Conservation (phyloP, 345 rosid genomes). For the Brassica napus region Da-Ae NC_063439.1:23979501-23980000, state of each 20-base stretch:
- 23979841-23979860: not conserved
- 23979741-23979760: not conserved
- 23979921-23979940: not conserved
- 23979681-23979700: not conserved
- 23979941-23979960: not conserved
- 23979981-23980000: not conserved
- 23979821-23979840: not conserved
- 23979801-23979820: not conserved
- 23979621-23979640: not conserved
- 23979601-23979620: not conserved
- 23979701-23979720: not conserved
- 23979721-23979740: not conserved
- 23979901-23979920: not conserved
- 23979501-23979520: constrained; percentile 30
- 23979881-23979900: not conserved
- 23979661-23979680: not conserved
- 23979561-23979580: not conserved
- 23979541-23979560: constrained; percentile 8
- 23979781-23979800: not conserved
- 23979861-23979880: not conserved
- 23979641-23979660: not conserved
- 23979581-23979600: constrained; percentile 12
- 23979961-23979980: not conserved
- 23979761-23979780: not conserved
- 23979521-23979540: constrained; percentile 30